Base-by-base conservation (phyloP, 2,329 filamentous ascomycete genomes). In the Aspergillus sclerotialis region DNA sequence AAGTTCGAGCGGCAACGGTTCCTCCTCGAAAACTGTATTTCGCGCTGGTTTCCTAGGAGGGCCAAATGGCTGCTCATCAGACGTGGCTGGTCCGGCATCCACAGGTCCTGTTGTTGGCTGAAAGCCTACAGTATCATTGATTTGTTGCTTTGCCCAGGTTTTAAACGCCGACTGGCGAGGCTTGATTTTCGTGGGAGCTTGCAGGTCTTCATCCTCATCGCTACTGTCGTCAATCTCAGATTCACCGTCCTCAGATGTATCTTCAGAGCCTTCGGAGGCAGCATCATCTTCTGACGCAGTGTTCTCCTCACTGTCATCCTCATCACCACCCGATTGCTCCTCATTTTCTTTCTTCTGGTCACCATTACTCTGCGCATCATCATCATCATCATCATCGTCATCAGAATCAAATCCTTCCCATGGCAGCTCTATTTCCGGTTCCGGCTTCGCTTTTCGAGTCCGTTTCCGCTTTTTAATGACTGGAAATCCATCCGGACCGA, bases 111-210 rank as follows among this genome's bases (percentile, higher is more conserved):
- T 49, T 7, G 68, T 69, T 9, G 76, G 75, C 12, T 66, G 68
- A 48, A 80, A 80, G 5, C 88, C 89, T 19, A 93, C 68, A 4
- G 84, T 82, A 49, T 90, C 76, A 50, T 95, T 94, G 37, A 89
- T 76, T 60, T 92, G 83, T 49, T 85, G 78, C 18, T 81, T 79
- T 13, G 92, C 92, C 92, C 92, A 98, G 2, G 82, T 75, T 60
- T 96, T 96, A 71, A 98, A 98, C 0, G 86, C 87, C 2, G 78
- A 82, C 27, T 62, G 55, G 35, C 65, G 55, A 24, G 64, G 58
- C 32, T 46, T 58, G 37, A 45, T 56, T 39, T 40, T 46, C 15
- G 33, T 33, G 11, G 33, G 38, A 16, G 40, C 32, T 10, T 44
- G 35, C 13, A 36, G 42, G 7, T 46, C 40, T 4, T 50, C 45